Evolutionary conservation across 2,329 filamentous ascomycete genomes (phyloP), one percentile per base, ranked within the genome.

Genomic region (Fusarium sp.): DNA sequence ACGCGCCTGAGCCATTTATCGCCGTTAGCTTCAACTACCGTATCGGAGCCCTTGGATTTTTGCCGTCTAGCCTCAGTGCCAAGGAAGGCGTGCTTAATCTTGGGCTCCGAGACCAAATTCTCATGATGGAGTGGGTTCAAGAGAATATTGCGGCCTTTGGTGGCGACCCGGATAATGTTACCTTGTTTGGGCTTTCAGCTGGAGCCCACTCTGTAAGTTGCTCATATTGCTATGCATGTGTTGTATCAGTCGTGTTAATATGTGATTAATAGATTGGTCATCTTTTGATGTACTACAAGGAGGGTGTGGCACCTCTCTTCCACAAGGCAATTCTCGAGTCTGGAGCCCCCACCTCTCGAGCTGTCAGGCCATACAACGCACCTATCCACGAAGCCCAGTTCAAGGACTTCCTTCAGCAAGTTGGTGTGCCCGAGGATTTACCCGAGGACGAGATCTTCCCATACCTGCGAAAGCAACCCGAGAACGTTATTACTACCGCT

Each of bases 1-100:
- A 88, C 82, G 81, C 87, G 0, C 80, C 83, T 16, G 66, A 66
- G 20, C 86, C 88, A 0, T 83, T 93, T 58, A 84, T 90, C 45
- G 86, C 81, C 6, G 83, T 88, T 2, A 85, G 83, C 37, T 85
- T 88, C 76, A 85, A 85, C 73, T 86, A 91, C 77, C 85, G 90
- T 10, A 84, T 91, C 43, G 86, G 87, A 10, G 87, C 88, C 5
- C 85, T 92, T 76, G 92, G 92, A 0, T 92, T 93, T 77, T 77
- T 92, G n/a, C 73, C 2, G 89, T 93, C 81, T 73, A 92, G 37
- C 16, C 85, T 78, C 0, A 78, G 73, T 86, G 27, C 90, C 81
- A 64, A 79, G 76, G 87, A 88, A 60, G 90, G 90, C 0, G 76
- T 86, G 16, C 83, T 91, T 4, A 92, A 92, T 71, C 65, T 78